A percentile compares a stretch with the other conserved stretches of the same genome.
These are phyloP conservation scores for Cercospora nicotianae DNA, from an alignment of 2,329 filamentous ascomycete genomes.

Conservation along the genomic window DNA sequence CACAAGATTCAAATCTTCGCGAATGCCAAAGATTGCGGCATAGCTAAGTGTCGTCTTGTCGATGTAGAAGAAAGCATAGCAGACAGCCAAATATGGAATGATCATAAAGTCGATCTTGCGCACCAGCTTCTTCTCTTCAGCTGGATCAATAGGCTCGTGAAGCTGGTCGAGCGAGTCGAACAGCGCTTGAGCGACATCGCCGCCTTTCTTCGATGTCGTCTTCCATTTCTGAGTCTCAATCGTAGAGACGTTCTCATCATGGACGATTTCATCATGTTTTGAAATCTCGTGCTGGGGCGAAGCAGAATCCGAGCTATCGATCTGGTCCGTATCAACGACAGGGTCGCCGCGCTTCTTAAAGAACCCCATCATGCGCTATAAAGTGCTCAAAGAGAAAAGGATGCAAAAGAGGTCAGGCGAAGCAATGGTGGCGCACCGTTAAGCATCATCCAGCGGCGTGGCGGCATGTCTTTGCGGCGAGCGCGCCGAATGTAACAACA, in stretches of 20 bases:
- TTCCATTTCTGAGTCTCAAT: slow-evolving; percentile 29
- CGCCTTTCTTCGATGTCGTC: slow-evolving; percentile 33
- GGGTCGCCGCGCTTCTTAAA: slow-evolving; percentile 22
- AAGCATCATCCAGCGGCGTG: slow-evolving; percentile 1
- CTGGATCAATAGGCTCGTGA: slow-evolving; percentile 50
- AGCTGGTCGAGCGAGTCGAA: slow-evolving; percentile 46
- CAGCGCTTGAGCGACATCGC: slow-evolving; percentile 53
- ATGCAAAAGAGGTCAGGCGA: background rate
- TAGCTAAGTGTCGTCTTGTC: slow-evolving; percentile 60
- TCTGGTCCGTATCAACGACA: slow-evolving; percentile 18
- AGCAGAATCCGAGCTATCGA: slow-evolving; percentile 15
- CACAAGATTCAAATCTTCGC: slow-evolving; percentile 57
- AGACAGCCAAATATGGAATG: slow-evolving; percentile 49
- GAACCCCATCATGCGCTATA: slow-evolving; percentile 21
- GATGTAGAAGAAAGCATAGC: slow-evolving; percentile 42
- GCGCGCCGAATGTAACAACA: background rate
- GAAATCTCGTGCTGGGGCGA: no score
- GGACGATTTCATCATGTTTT: slow-evolving; percentile 12
- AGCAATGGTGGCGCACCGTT: background rate
- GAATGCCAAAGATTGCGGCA: slow-evolving; percentile 65
- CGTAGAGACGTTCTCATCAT: slow-evolving; percentile 18
- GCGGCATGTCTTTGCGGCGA: slow-evolving; percentile 6
- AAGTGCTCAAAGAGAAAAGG: background rate
- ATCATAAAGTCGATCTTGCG: slow-evolving; percentile 62
- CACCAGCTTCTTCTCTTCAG: slow-evolving; percentile 50